Conservation (phyloP, 805 yeast species). For the Isabelozyma gotoi region DNA sequence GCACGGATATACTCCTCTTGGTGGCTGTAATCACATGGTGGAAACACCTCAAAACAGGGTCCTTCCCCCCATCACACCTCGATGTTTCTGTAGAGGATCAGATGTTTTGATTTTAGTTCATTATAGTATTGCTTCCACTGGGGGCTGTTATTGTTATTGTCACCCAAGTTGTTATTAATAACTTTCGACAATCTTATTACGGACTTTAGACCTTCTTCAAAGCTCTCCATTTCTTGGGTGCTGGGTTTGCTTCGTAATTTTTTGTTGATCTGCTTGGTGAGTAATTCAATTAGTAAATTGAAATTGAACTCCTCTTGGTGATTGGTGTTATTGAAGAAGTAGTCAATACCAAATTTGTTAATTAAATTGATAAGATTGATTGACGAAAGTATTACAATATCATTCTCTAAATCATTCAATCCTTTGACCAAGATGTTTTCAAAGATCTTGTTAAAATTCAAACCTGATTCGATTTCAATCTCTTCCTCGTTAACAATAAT, state of each 20-base stretch:
- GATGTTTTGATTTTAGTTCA: slow-evolving; percentile 1
- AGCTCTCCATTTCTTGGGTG: slow-evolving; percentile 64
- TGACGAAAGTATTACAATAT: slow-evolving; percentile 53
- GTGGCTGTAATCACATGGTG: too few species aligned
- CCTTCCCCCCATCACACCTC: neutral
- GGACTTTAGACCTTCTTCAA: slow-evolving; percentile 45
- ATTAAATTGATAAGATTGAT: slow-evolving; percentile 38
- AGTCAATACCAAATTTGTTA: slow-evolving; percentile 18
- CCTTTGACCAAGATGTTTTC: slow-evolving; percentile 48
- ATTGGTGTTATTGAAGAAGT: slow-evolving; percentile 9
- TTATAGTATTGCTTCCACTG: neutral
- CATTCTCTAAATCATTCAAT: slow-evolving; percentile 59
- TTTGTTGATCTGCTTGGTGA: slow-evolving; percentile 36
- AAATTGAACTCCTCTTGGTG: slow-evolving; percentile 4
- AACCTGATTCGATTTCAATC: slow-evolving; percentile 14
- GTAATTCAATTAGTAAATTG: slow-evolving; percentile 37
- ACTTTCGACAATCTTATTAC: slow-evolving; percentile 27
- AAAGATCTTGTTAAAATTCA: slow-evolving; percentile 34
- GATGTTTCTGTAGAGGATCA: neutral
- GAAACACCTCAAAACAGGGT: too few species aligned
- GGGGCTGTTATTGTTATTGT: neutral
- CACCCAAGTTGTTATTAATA: slow-evolving; percentile 10
- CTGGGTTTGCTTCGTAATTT: slow-evolving; percentile 61
- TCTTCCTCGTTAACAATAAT: slow-evolving; percentile 33
- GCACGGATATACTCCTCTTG: too few species aligned